phyloP scores from a whole-genome alignment of 2,329 filamentous ascomycete species.

The Emydomyces testavorans region DNA sequence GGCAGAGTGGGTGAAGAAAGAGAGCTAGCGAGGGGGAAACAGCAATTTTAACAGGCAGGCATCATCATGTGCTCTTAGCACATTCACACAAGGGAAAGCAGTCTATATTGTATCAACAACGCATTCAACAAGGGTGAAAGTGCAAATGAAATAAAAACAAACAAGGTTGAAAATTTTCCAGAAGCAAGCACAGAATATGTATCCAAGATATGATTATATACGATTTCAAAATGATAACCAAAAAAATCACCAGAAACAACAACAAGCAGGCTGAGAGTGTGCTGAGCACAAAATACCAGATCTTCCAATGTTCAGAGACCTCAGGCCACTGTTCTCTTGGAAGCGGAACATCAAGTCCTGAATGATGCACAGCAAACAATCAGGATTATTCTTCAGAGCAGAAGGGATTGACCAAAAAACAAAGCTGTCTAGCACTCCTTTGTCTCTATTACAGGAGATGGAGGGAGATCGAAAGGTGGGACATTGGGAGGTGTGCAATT shows the following conservation, averaged over 20 bases:
- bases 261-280: not conserved
- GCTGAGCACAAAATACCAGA: not conserved
- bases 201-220: too few relatives aligned
- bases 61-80: constrained; percentile 4
- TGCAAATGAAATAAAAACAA: too few relatives aligned
- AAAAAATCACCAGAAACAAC: too few relatives aligned
- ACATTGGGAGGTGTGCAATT: not conserved
- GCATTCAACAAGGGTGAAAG: too few relatives aligned
- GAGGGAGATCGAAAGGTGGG: not conserved
- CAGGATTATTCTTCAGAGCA: not conserved
- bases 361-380: not conserved
- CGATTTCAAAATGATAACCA: too few relatives aligned
- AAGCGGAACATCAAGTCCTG: not conserved
- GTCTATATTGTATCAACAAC: not conserved
- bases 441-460: not conserved
- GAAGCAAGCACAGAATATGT: too few relatives aligned
- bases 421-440: not conserved
- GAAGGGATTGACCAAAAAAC: not conserved
- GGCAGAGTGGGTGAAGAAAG: not conserved
- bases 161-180: too few relatives aligned
- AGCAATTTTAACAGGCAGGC: not conserved
- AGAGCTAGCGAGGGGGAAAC: not conserved
- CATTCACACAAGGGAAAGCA: not conserved
- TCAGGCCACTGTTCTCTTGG: not conserved
- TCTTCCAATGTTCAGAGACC: not conserved